A percentile compares a stretch with the other conserved stretches of the same genome.
Conservation (phyloP, 2,329 filamentous ascomycete genomes). For the Proliferodiscus dingleyae region DNA sequence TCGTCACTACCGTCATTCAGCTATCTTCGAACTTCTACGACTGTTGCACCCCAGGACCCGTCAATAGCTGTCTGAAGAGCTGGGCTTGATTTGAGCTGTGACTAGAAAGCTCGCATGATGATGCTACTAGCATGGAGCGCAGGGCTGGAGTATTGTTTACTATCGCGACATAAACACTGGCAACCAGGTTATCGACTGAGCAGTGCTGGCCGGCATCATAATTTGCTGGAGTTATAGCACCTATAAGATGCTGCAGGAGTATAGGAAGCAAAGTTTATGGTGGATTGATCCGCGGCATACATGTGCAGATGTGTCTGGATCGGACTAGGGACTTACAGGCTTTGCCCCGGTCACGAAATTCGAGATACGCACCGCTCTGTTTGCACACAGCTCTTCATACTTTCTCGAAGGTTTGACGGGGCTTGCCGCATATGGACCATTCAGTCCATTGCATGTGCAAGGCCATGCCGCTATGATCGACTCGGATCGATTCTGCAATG, state of each 20-base stretch:
- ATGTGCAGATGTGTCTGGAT: conserved; percentile 8
- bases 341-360: no score
- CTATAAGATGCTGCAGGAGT: conserved; percentile 5
- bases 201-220: background rate
- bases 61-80: no score
- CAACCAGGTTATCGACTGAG: background rate
- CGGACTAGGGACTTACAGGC: no score
- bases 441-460: conserved; percentile 9
- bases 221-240: background rate
- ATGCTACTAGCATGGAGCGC: background rate
- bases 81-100: no score
- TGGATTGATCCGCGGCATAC: conserved; percentile 16
- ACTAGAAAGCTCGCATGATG: no score
- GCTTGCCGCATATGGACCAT: conserved; percentile 6
- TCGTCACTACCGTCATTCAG: no score
- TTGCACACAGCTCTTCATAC: no score
- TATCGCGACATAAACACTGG: background rate
- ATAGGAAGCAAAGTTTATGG: conserved; percentile 11
- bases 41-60: no score
- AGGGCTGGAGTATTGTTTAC: no score
- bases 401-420: conserved; percentile 13
- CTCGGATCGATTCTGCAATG: conserved; percentile 12
- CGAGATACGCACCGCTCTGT: no score
- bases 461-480: conserved; percentile 14
- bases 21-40: background rate